These are phyloP conservation scores for Microcera coccophila DNA, from an alignment of 2,329 filamentous ascomycete genomes.

Conservation along the genomic window DNA sequence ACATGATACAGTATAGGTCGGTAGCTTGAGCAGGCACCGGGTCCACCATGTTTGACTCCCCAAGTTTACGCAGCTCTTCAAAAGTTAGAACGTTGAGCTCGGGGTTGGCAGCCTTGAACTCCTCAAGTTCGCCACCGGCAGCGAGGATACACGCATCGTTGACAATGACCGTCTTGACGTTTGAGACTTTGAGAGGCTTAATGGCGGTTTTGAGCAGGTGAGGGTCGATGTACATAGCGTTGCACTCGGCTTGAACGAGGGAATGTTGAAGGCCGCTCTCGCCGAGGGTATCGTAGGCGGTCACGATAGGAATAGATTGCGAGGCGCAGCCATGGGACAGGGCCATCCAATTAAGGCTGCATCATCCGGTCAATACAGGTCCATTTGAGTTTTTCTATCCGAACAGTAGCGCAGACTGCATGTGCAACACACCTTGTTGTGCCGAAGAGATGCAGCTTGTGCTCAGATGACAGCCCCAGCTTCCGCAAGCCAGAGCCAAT, in stretches of 20 bases:
- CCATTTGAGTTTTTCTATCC: not conserved
- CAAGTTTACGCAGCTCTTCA: constrained; percentile 53
- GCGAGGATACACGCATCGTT: constrained; percentile 55
- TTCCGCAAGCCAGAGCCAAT: constrained; percentile 71
- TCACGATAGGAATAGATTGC: constrained; percentile 91
- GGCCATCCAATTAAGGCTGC: constrained; percentile 75
- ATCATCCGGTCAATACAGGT: too few relatives aligned
- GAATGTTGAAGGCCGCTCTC: constrained; percentile 82
- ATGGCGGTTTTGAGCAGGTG: constrained; percentile 63
- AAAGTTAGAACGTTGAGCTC: constrained; percentile 52
- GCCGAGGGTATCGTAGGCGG: constrained; percentile 90
- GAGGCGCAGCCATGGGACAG: constrained; percentile 73
- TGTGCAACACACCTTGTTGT: constrained; percentile 62
- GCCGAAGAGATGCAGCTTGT: constrained; percentile 77
- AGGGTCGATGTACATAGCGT: constrained; percentile 83
- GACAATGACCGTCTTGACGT: constrained; percentile 59
- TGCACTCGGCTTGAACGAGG: constrained; percentile 72
- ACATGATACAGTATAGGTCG: constrained; percentile 80
- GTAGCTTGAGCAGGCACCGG: constrained; percentile 67
- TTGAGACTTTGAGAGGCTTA: constrained; percentile 52
- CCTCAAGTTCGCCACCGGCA: constrained; percentile 48
- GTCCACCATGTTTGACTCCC: constrained; percentile 67
- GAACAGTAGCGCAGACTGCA: not conserved
- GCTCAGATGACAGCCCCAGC: constrained; percentile 63
- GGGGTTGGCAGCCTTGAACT: constrained; percentile 55